Evolutionary conservation across 106 monocot species (phyloP).

Genomic region (Apostasia ramifera): DNA sequence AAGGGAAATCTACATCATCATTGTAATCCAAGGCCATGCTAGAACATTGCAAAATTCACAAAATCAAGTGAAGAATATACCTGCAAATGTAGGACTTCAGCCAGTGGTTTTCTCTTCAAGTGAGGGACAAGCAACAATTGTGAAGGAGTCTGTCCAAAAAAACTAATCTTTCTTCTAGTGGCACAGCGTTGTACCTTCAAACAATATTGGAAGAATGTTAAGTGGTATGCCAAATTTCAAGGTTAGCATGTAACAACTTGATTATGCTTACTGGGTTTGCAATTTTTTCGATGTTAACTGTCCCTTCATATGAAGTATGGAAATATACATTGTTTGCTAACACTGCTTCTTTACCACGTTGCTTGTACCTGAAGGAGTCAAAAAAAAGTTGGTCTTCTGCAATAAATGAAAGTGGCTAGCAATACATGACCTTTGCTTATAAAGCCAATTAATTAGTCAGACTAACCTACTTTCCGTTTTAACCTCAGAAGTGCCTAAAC

Average conservation of each 20-base stretch:
- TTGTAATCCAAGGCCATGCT: too few relatives aligned
- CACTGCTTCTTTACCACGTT: constrained; percentile 86
- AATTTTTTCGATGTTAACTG: constrained; percentile 81
- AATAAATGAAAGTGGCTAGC: background rate
- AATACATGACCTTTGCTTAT: background rate
- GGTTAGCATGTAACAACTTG: background rate
- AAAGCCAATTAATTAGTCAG: background rate
- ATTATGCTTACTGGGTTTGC: constrained; percentile 65
- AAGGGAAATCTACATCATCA: too few relatives aligned
- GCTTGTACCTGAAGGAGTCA: constrained; percentile 68
- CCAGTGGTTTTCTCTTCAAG: constrained; percentile 55
- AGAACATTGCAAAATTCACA: too few relatives aligned
- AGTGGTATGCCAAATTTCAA: background rate
- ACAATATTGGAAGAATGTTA: constrained; percentile 3
- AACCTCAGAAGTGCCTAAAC: too few relatives aligned
- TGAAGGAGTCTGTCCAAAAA: constrained; percentile 91
- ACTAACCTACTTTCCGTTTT: background rate
- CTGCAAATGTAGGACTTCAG: constrained; percentile 74
- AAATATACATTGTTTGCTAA: constrained; percentile 82
- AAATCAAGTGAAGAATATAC: constrained; percentile 17
- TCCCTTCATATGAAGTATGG: constrained; percentile 88
- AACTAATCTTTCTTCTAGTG: constrained; percentile 75
- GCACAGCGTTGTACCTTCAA: constrained; percentile 66
- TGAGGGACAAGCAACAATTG: constrained; percentile 78
- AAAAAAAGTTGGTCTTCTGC: background rate